Evolutionary conservation across 495 filamentous ascomycete genomes (phyloP).

Genomic region (Umbilicaria muhlenbergii): DNA sequence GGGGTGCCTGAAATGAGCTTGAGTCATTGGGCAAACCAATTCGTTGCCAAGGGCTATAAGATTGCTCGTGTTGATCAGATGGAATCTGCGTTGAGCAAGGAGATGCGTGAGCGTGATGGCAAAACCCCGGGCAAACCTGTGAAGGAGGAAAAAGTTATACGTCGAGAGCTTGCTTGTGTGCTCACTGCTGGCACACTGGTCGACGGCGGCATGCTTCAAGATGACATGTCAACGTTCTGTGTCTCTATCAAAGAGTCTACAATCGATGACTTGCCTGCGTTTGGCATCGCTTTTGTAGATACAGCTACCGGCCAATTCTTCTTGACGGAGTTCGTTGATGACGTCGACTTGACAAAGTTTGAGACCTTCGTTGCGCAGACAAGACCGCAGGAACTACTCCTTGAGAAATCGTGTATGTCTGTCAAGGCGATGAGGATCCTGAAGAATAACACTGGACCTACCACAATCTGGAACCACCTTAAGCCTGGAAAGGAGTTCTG

Average conservation of each 20-base stretch:
- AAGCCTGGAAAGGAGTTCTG: conserved; percentile 87
- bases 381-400: conserved; percentile 70
- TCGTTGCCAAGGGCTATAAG: conserved; percentile 88
- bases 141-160: conserved; percentile 67
- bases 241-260: conserved; percentile 87
- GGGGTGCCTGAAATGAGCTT: conserved; percentile 84
- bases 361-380: conserved; percentile 96
- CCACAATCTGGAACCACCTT: conserved; percentile 88
- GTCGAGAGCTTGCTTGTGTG: conserved; percentile 76
- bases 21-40: conserved; percentile 86
- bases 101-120: conserved; percentile 83
- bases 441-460: conserved; percentile 87
- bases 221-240: conserved; percentile 95
- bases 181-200: conserved; percentile 86
- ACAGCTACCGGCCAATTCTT: conserved; percentile 94
- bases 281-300: conserved; percentile 90
- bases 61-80: conserved; percentile 93
- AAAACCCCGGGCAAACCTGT: conserved; percentile 27
- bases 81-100: conserved; percentile 89
- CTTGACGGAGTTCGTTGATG: conserved; percentile 79
- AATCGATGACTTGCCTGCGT: conserved; percentile 60
- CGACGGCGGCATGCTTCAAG: conserved; percentile 91
- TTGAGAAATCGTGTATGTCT: conserved; percentile 80
- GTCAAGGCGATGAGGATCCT: conserved; percentile 79
- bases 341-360: conserved; percentile 89